Evolutionary conservation across 2,329 filamentous ascomycete species (phyloP).

Genomic region (Colletotrichum echinochloae): DNA sequence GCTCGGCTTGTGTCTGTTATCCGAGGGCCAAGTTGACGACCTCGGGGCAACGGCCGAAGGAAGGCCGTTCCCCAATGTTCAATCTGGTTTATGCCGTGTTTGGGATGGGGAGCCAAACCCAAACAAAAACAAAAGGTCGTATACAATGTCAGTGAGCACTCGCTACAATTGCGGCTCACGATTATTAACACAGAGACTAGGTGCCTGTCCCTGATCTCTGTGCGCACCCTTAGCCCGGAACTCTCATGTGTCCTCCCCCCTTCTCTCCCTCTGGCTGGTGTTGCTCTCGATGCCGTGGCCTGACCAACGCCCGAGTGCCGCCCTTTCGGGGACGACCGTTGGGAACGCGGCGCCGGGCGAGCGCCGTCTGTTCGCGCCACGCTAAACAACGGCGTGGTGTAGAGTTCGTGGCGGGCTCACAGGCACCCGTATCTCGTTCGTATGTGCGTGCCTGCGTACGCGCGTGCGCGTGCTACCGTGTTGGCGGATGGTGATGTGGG

Average conservation of each 20-base stretch:
- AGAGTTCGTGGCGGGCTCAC: slow-evolving; percentile 1
- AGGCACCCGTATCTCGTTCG: not conserved
- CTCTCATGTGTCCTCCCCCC: not conserved
- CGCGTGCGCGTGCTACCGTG: not conserved
- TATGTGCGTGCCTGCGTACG: not conserved
- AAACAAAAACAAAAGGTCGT: slow-evolving; percentile 11
- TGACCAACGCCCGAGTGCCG: not conserved
- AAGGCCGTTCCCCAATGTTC: slow-evolving; percentile 14
- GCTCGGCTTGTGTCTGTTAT: not conserved
- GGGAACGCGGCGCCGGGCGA: slow-evolving; percentile 14
- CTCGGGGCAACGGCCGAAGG: slow-evolving; percentile 13
- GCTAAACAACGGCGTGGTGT: slow-evolving; percentile 14
- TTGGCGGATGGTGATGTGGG: not conserved
- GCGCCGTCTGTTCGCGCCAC: slow-evolving; percentile 32
- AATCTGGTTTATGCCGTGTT: slow-evolving; percentile 12
- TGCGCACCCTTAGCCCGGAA: not conserved
- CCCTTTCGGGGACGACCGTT: slow-evolving; percentile 20
- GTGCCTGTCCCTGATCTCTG: slow-evolving; percentile 18
- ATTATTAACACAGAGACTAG: not conserved
- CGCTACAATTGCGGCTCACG: not conserved
- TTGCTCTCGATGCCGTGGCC: slow-evolving; percentile 4
- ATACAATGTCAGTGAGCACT: not conserved
- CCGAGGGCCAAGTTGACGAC: slow-evolving; percentile 3
- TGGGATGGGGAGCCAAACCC: slow-evolving; percentile 2
- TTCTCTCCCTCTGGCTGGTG: not conserved